Base-by-base conservation (phyloP, 257 asterid species). In the Capsicum rhomboideum region DNA sequence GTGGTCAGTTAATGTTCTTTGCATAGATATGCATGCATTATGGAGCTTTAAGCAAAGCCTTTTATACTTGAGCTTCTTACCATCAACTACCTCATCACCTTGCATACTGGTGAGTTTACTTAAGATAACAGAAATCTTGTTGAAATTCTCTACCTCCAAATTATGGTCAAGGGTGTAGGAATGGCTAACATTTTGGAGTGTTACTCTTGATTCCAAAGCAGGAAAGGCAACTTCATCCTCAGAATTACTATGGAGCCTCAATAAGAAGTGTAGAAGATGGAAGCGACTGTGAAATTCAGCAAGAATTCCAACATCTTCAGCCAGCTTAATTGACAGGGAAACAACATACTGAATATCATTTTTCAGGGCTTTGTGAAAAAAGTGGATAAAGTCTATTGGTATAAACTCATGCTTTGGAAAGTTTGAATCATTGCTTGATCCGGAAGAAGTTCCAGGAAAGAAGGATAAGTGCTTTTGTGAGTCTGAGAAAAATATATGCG, bases 221-320 rank as follows among this genome's bases (percentile, higher is more conserved):
- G 99, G 99, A 85, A 95, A 95, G 71, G 89, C 89, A 86, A 93
- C 84, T 84, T 88, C 63, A 50, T 92, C 97, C 88, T 95, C 98
- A 23, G 96, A 88, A 84, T 83, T 86, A 82, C 96, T 92, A 80
- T 95, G 98, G 83, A 85, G 11, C 67, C 89, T 90, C 72, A 91
- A 93, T 64, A 95, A 85, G 83, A 78, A 85, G 49, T 87, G 91
- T 72, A 95, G 56, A 83, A 85, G 87, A 28, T 88, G 86, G 87
- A 93, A 92, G 69, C 90, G 83, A 44, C 84, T 90, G 82, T 80
- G 84, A 75, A 95, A 93, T 87, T 92, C 91, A 2, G 84, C 66
- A 84, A 95, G 88, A 83, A 85, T 53, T 68, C 87, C 90, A 75
- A 79, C 58, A 88, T 90, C 79, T 83, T 79, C 87, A 75, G 87